Evolutionary conservation across 805 yeast species (phyloP), one percentile per base, ranked within the genome.

Genomic region (Geotrichum ghanense): DNA sequence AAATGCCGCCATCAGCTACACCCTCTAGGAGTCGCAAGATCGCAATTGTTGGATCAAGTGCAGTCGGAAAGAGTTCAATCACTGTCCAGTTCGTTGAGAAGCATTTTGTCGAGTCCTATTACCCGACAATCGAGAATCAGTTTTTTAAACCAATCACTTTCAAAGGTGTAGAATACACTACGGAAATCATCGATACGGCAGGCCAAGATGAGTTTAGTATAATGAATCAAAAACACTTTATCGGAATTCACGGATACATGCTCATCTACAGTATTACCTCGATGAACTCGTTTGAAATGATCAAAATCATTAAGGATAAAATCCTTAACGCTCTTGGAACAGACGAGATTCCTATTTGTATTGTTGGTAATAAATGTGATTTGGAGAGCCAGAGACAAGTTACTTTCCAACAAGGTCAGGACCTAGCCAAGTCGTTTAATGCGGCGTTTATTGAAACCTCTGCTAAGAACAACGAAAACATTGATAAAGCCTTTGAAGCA

Each of bases 181-280:
- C 83, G 24, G 90, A 83, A 59, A 79, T 83, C 45, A 66, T 83
- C 52, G 94, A 83, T 58, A 83, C 92, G 0, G 89, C 90, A 1
- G 94, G 94, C 1, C 90, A 83, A 63, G 90, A 83, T 62, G 89
- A 83, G 64, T 81, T 78, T 58, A 74, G 83, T 25, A 73, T 81
- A 46, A 72, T 83, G 64, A 79, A 76, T 54, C 83, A 80, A 59
- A 79, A 81, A 50, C 78, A 79, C 45, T 64, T 82, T 42, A 78
- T 79, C 35, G 85, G 84, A 14, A 72, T 79, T 43, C 86, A 81
- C 57, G 94, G 90, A 1, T 80, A 80, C 55, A 65, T 83, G 44
- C 62, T 83, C 41, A 81, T 82, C 17, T 84, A 81, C 62, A 80
- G 86, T 31, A 83, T 83, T 41, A 76, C 79, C 26, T 78, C 83